phyloP scores from a whole-genome alignment of 2,329 filamentous ascomycete species.

The Exophiala alcalophila region DNA sequence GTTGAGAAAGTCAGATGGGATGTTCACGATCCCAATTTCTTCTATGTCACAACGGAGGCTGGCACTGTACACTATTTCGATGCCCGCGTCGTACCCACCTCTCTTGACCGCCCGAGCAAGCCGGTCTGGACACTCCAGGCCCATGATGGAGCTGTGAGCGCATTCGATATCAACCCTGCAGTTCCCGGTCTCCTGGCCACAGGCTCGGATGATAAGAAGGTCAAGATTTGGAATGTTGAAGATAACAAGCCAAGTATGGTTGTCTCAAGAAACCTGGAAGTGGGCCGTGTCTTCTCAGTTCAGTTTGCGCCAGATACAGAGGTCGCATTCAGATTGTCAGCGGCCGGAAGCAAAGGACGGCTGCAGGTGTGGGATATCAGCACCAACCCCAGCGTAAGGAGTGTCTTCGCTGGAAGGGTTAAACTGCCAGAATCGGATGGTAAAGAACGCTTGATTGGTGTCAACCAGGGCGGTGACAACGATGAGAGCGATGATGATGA shows the following conservation, averaged over 20 bases:
- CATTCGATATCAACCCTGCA: conserved; percentile 85
- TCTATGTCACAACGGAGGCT: conserved; percentile 91
- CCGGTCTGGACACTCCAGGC: conserved; percentile 93
- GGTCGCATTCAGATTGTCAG: conserved; percentile 86
- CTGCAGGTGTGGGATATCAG: conserved; percentile 96
- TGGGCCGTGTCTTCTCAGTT: conserved; percentile 91
- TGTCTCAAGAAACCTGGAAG: conserved; percentile 83
- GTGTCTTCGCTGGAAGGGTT: conserved; percentile 74
- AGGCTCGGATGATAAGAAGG: conserved; percentile 87
- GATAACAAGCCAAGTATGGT: conserved; percentile 82
- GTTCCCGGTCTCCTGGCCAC: conserved; percentile 93
- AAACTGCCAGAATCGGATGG: conserved; percentile 57
- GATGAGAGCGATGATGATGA: conserved; percentile 66
- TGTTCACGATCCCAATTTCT: conserved; percentile 86
- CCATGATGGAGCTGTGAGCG: conserved; percentile 85
- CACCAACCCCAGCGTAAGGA: conserved; percentile 82
- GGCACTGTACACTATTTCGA: conserved; percentile 93
- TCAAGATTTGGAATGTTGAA: conserved; percentile 94
- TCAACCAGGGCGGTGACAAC: conserved; percentile 59
- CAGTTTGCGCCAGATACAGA: conserved; percentile 85
- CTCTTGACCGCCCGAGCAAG: conserved; percentile 67
- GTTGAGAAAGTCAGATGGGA: conserved; percentile 93
- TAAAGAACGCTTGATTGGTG: conserved; percentile 72
- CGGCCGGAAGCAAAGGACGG: conserved; percentile 89
- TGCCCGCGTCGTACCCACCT: conserved; percentile 58